Percentiles rank a stretch among this genome's conserved stretches.
Conservation (phyloP, 73 alveolate species). For the Tetrahymena elliotti region DNA sequence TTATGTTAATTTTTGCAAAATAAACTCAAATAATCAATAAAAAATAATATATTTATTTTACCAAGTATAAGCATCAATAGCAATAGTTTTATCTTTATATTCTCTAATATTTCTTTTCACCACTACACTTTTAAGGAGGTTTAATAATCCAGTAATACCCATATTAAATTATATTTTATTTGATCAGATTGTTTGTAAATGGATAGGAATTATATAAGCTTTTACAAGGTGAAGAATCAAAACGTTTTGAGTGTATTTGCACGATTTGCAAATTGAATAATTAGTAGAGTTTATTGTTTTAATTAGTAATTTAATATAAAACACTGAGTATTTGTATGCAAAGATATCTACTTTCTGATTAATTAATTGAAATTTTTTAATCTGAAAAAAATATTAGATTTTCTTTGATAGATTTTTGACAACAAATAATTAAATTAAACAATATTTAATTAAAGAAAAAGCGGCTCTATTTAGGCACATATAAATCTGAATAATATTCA, state of each 20-base stretch:
- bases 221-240: background rate
- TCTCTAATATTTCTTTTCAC: slow-evolving; percentile 70
- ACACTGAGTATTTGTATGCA: background rate
- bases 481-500: background rate
- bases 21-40: background rate
- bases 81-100: slow-evolving; percentile 70
- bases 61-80: slow-evolving; percentile 95
- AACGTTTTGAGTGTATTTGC: background rate
- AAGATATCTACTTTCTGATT: background rate
- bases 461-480: background rate
- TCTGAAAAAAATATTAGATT: background rate
- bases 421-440: too few relatives aligned
- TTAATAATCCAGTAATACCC: slow-evolving; percentile 83
- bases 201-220: background rate
- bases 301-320: background rate
- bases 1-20: background rate
- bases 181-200: background rate
- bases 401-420: background rate
- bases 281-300: background rate
- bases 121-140: slow-evolving; percentile 65
- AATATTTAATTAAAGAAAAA: background rate
- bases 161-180: slow-evolving; percentile 11
- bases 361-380: background rate
- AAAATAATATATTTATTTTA: background rate
- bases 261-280: background rate